Base-by-base conservation (phyloP, 768 basidiomycete genomes). In the Mycena capillaripes region DNA sequence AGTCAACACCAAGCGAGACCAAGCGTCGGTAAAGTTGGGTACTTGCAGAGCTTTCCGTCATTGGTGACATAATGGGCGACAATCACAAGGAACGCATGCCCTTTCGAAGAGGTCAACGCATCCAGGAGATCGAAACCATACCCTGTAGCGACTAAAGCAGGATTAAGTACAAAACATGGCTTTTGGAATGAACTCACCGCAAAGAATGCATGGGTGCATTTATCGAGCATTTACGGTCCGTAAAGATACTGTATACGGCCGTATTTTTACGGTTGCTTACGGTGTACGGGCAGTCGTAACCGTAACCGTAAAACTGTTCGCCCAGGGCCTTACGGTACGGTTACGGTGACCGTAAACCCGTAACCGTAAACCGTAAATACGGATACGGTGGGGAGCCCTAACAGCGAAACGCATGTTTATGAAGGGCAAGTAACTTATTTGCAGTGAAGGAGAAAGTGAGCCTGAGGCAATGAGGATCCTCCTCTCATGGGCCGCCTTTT, bases 391-490 rank as follows among this genome's bases (percentile, higher is more conserved):
- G n/a, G n/a, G n/a, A n/a, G n/a, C n/a, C n/a, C n/a, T n/a, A n/a
- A 62, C 17, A 10, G 60, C 29, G 30, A 62, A 62, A 48, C 60
- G 42, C 60, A 62, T 62, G 6, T 46, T n/a, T n/a, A n/a, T 48
- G 30, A 48, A 40, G 7, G 58, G 3, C 8, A 34, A 58, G 14
- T 55, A 16, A n/a, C n/a, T n/a, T n/a, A 58, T 56, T 12, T 14
- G 16, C 23, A 23, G 32, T 56, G 53, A 27, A 27, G 19, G 53
- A 58, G 23, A 23, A 17, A 46, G 44, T 9, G 3, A 57, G 34
- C 38, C 36, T 40, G 23, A 25, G 57, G 17, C 11, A 27, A 58
- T 25, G 48, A 23, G 30, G 10, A 48, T 19, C 21, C 30, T 19
- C 9, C 52, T 30, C 19, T 40, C 7, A 58, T 36, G 23, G 14